phyloP scores from a whole-genome alignment of 768 basidiomycete genomes.

The Calvatia gigantea region DNA sequence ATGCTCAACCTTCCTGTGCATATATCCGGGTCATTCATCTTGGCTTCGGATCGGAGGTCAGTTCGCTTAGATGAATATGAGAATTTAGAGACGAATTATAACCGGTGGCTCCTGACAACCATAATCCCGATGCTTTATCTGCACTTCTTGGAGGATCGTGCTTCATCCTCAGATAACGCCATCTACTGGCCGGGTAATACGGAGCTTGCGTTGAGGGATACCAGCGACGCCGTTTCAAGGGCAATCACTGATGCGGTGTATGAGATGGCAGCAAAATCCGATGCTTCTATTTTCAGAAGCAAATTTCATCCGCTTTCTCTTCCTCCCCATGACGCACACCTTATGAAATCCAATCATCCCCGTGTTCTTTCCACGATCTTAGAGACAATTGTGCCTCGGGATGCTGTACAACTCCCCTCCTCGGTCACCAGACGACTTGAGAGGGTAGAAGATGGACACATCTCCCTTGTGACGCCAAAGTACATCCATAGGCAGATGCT shows the following conservation, averaged over 20 bases:
- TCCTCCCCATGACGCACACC: constrained; percentile 7
- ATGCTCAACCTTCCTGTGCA: constrained; percentile 40
- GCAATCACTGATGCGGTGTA: constrained; percentile 7
- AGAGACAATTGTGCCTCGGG: neutral
- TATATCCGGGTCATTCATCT: constrained; percentile 41
- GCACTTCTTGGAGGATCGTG: constrained; percentile 30
- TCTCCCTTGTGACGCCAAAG: neutral
- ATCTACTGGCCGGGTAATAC: constrained; percentile 34
- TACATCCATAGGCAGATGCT: constrained; percentile 9
- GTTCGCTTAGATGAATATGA: constrained; percentile 36
- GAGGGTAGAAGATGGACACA: neutral
- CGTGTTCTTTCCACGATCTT: neutral
- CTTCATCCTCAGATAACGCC: constrained; percentile 17
- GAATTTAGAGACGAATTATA: constrained; percentile 33
- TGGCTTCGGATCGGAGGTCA: constrained; percentile 41
- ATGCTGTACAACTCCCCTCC: neutral
- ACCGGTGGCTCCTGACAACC: constrained; percentile 37
- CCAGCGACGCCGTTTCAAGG: constrained; percentile 16
- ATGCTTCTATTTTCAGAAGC: constrained; percentile 11
- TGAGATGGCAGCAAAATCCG: neutral
- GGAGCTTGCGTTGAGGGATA: neutral
- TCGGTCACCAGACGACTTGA: neutral
- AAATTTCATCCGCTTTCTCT: constrained; percentile 17
- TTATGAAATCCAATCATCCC: neutral
- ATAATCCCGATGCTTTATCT: constrained; percentile 36